phyloP scores from a whole-genome alignment of 805 yeast genomes.

The Candida ipomoeae region DNA sequence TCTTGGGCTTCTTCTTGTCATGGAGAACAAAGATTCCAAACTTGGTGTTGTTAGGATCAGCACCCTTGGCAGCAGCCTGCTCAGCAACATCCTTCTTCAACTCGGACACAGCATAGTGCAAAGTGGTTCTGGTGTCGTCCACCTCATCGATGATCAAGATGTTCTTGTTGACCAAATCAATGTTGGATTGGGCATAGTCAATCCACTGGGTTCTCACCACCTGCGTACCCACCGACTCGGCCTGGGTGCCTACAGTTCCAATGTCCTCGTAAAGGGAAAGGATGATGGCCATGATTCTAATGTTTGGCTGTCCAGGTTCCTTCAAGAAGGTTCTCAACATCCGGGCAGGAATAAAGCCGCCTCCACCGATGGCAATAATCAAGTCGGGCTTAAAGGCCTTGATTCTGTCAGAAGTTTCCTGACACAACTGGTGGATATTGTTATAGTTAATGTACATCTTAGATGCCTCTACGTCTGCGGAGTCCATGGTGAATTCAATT shows the following conservation, averaged over 20 bases:
- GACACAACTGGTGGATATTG: constrained; percentile 78
- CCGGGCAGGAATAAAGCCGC: constrained; percentile 97
- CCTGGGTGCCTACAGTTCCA: constrained; percentile 46
- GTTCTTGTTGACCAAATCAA: constrained; percentile 66
- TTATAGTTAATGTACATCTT: constrained; percentile 65
- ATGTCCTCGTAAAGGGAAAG: constrained; percentile 86
- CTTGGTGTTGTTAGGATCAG: constrained; percentile 55
- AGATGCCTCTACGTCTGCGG: constrained; percentile 20
- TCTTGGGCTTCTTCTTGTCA: constrained; percentile 78
- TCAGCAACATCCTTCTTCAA: constrained; percentile 58
- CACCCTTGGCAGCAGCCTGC: constrained; percentile 57
- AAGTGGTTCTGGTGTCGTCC: constrained; percentile 87
- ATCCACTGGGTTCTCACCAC: constrained; percentile 89
- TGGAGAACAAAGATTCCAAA: constrained; percentile 79
- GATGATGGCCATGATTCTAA: constrained; percentile 92
- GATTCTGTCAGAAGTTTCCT: constrained; percentile 55
- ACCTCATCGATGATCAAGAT: constrained; percentile 85
- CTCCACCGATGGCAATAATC: constrained; percentile 94
- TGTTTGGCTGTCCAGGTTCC: constrained; percentile 81
- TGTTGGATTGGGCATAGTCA: constrained; percentile 65
- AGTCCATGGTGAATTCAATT: constrained; percentile 13
- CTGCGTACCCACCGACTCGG: constrained; percentile 27
- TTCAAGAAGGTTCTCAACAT: constrained; percentile 90
- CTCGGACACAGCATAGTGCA: constrained; percentile 79
- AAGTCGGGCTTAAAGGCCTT: constrained; percentile 38